Percentiles rank a stretch among this genome's conserved stretches.
Conservation (phyloP, 345 rosid species). For the Adansonia digitata region DNA sequence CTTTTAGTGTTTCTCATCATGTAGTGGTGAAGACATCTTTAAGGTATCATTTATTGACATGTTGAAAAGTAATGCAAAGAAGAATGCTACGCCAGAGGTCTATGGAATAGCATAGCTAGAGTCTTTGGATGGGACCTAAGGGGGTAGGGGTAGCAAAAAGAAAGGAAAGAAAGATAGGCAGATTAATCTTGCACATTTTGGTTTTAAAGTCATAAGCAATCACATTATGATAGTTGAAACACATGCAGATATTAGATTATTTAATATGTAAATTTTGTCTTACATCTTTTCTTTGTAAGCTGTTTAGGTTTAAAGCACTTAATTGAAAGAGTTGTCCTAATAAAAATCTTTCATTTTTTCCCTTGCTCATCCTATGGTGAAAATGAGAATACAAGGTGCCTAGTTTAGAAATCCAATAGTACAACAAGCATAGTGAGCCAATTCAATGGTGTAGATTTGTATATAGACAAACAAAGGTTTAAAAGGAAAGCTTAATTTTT, state of each 20-base stretch:
- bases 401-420: no score
- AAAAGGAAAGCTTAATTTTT: not conserved
- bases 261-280: constrained; percentile 10
- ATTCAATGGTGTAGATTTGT: constrained; percentile 10
- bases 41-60: constrained; percentile 45
- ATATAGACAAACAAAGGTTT: constrained; percentile 16
- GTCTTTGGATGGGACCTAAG: constrained; percentile 24
- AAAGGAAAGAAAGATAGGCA: constrained; percentile 92
- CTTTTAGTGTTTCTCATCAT: constrained; percentile 26
- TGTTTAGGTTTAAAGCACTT: constrained; percentile 27
- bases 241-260: constrained; percentile 49
- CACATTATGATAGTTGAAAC: constrained; percentile 95
- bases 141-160: constrained; percentile 54
- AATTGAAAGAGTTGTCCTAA: not conserved
- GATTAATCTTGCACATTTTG: constrained; percentile 82
- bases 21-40: constrained; percentile 25
- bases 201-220: constrained; percentile 87
- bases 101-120: constrained; percentile 16
- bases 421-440: not conserved
- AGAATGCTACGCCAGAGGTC: constrained; percentile 15
- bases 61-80: constrained; percentile 40
- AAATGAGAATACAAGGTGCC: not conserved
- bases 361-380: not conserved
- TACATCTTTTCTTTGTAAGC: constrained; percentile 6
- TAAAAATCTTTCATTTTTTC: not conserved